phyloP scores from a whole-genome alignment of 1,139 yeast species.

The Keqinozyma sinolaborantium region DNA sequence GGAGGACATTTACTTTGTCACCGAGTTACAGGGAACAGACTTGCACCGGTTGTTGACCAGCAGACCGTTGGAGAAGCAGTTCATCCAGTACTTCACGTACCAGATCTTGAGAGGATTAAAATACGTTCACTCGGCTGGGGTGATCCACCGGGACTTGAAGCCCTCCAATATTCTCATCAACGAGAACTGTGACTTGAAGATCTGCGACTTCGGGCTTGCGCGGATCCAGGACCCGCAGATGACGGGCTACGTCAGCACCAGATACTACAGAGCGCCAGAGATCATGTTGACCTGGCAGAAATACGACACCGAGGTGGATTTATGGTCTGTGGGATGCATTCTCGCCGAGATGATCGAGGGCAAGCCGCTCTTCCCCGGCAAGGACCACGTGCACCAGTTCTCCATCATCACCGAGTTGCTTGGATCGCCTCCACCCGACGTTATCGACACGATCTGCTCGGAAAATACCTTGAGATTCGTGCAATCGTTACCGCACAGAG shows the following conservation, averaged over 20 bases:
- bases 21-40: constrained; percentile 96
- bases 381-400: constrained; percentile 97
- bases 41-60: constrained; percentile 86
- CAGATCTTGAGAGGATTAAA: constrained; percentile 92
- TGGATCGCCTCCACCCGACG: constrained; percentile 96
- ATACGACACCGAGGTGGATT: constrained; percentile 97
- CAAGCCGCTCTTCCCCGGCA: constrained; percentile 97
- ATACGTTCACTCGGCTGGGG: constrained; percentile 96
- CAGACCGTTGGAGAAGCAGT: constrained; percentile 92
- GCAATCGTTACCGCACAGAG: constrained; percentile 87
- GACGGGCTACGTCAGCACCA: constrained; percentile 97
- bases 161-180: constrained; percentile 91
- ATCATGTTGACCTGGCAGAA: constrained; percentile 99
- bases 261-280: constrained; percentile 98
- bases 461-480: constrained; percentile 95
- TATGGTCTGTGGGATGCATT: constrained; percentile 99
- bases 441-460: constrained; percentile 91
- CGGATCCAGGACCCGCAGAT: constrained; percentile 97
- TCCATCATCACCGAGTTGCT: constrained; percentile 92
- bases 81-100: constrained; percentile 92
- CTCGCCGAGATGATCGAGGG: constrained; percentile 99
- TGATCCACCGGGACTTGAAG: constrained; percentile 90
- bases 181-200: constrained; percentile 93
- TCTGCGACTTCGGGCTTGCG: constrained; percentile 96
- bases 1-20: constrained; percentile 95